These are phyloP conservation scores for Zygosaccharomyces sapae DNA, from an alignment of 1,139 yeast species.

Conservation along the genomic window DNA sequence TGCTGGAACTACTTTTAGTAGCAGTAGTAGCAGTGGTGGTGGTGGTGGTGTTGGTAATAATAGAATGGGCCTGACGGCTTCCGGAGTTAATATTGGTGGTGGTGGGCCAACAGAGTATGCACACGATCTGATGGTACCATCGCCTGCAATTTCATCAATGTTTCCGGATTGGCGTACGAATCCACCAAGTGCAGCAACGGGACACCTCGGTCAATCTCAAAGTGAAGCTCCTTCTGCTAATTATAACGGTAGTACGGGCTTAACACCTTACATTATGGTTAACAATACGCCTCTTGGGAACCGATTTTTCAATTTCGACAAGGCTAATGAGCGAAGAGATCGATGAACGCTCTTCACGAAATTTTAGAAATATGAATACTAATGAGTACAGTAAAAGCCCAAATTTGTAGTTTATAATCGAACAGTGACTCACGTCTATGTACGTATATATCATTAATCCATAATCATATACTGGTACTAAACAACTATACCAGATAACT, in stretches of 20 bases:
- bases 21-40: not conserved
- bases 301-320: slow-evolving; percentile 27
- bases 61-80: not conserved
- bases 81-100: not conserved
- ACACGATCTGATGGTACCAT: slow-evolving; percentile 32
- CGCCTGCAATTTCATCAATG: slow-evolving; percentile 32
- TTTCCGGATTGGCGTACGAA: slow-evolving; percentile 35
- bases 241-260: slow-evolving; percentile 29
- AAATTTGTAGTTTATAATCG: no score
- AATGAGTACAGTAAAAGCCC: no score
- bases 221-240: slow-evolving; percentile 8
- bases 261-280: slow-evolving; percentile 32
- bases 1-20: not conserved
- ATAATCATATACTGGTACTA: no score
- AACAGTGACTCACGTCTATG: no score
- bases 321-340: not conserved
- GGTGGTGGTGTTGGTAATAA: not conserved
- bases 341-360: not conserved
- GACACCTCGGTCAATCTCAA: slow-evolving; percentile 4
- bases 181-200: slow-evolving; percentile 12
- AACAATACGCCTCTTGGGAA: slow-evolving; percentile 32
- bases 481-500: no score
- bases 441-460: no score
- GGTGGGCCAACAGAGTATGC: not conserved
- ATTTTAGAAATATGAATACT: no score